Base-by-base conservation (phyloP, 2,329 filamentous ascomycete species). In the Diaporthe citri region DNA sequence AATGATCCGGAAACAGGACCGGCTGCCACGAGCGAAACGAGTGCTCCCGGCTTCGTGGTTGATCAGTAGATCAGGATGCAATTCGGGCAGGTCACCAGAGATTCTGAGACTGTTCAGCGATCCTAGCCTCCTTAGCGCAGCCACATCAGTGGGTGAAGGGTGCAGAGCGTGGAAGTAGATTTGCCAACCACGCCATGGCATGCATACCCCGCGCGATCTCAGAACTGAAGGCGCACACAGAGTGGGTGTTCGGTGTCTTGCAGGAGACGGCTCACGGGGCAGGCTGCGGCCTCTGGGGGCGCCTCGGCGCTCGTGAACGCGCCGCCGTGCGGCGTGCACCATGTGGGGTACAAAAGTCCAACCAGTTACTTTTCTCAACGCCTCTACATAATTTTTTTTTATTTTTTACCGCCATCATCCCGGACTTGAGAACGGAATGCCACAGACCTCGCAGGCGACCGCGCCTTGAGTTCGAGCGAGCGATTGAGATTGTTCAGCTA, bases 1-100 rank as follows among this genome's bases (percentile, higher is more conserved):
- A 69, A 69, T 69, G 51, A 51, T 69, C 51, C 60, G 56, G 39
- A 57, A 56, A 69, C 51, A 69, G 28, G 34, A 4, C 4, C 34
- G 57, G 41, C 70, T 72, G 70, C 70, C 70, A 36, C 43, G 28
- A 60, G 55, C 28, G 43, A 46, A 22, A 51, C 70, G 41, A 72
- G 17, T 48, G 46, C 13, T 62, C 43, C 70, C 41, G 52, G 60
- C 56, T 55, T 46, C 22, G 56, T 56, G 51, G 71, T 73, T 73
- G 72, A 73, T 73, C 72, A 59, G 72, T 69, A 67, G 72, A 73
- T 73, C 72, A 51, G 39, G 48, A 69, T 52, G 64, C 64, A 22
- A n/a, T 52, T 67, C 64, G 64, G 64, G 64, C 64, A 67, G 64
- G 64, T 67, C 64, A 10, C 31, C 31, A 67, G 62, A 67, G 64